Base-by-base conservation (phyloP, 1,139 yeast genomes). In the Magnusiomyces suaveolens region DNA sequence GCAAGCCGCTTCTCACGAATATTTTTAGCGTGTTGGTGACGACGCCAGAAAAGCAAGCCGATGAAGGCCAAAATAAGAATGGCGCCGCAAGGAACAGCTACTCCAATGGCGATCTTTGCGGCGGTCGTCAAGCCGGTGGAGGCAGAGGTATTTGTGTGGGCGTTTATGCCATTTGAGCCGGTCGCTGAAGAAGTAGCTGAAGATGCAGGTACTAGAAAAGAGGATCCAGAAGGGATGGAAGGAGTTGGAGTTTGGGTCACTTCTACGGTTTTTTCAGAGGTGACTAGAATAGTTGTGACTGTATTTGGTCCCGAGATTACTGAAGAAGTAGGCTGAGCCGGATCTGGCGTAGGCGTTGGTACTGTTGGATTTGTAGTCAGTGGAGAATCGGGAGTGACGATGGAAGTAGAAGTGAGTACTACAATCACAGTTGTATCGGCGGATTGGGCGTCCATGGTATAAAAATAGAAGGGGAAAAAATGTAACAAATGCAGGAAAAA, bases 351-450 rank as follows among this genome's bases (percentile, higher is more conserved):
- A 16, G 50, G 26, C 14, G 57, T 33, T 6, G 50, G 26, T 14
- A 55, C 24, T 6, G 33, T 29, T 6, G 33, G 33, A 29, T 6
- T 29, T n/a, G n/a, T 51, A 21, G 25, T 14, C 18, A 23, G 46
- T 32, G 49, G 43, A 16, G 50, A 21, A 6, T 36, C 12, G 54
- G 43, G 49, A 32, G n/a, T 26, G 16, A 55, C 43, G 10, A 52
- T 55, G 6, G 57, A 53, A 25, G 57, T 55, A 10, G 57, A 55
- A 1, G 57, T 55, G 16, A 55, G 43, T 12, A 56, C 53, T 6
- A 56, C 44, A 25, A 53, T 46, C 18, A 56, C 58, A 12, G 58
- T 56, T 16, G 56, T 49, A 46, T 56, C 58, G 2, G 54, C 58
- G 4, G 44, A 6, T 41, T 4, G 25, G 3, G 25, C 18, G 41